phyloP scores from a whole-genome alignment of 1,284 basidiomycete genomes.

The Grifola frondosa region DNA sequence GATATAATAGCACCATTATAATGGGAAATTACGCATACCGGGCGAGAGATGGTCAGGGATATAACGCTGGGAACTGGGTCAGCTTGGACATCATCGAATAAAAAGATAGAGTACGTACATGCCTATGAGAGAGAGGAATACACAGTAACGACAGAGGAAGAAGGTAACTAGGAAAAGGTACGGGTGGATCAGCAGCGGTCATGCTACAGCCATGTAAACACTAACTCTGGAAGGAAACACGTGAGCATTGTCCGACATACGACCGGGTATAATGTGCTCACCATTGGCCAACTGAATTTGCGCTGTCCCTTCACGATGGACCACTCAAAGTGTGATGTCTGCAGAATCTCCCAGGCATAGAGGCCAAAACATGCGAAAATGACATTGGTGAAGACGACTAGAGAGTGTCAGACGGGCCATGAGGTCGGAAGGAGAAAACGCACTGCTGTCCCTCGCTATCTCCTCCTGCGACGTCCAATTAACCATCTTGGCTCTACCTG shows the following conservation, averaged over 20 bases:
- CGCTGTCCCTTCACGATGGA: slow-evolving; percentile 55
- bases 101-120: slow-evolving; percentile 40
- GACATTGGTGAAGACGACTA: slow-evolving; percentile 56
- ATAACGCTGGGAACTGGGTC: slow-evolving; percentile 45
- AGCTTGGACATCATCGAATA: not conserved
- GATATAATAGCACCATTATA: not conserved
- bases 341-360: slow-evolving; percentile 66
- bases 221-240: slow-evolving; percentile 23
- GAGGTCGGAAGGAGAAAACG: slow-evolving; percentile 13
- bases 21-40: slow-evolving; percentile 33
- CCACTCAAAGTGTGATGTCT: slow-evolving; percentile 64
- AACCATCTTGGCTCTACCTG: slow-evolving; percentile 46
- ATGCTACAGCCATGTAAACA: slow-evolving; percentile 1
- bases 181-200: slow-evolving; percentile 3
- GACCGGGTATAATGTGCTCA: slow-evolving; percentile 32
- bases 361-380: slow-evolving; percentile 62
- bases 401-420: slow-evolving; percentile 5
- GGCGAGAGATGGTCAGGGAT: slow-evolving; percentile 47
- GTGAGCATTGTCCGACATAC: not conserved
- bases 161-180: slow-evolving; percentile 49
- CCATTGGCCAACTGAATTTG: slow-evolving; percentile 63
- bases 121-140: slow-evolving; percentile 60
- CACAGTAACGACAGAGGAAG: slow-evolving; percentile 68
- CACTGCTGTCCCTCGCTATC: slow-evolving; percentile 48
- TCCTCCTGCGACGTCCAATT: slow-evolving; percentile 54